Conservation (phyloP, 768 basidiomycete species). For the Tricholoma terreum region DNA sequence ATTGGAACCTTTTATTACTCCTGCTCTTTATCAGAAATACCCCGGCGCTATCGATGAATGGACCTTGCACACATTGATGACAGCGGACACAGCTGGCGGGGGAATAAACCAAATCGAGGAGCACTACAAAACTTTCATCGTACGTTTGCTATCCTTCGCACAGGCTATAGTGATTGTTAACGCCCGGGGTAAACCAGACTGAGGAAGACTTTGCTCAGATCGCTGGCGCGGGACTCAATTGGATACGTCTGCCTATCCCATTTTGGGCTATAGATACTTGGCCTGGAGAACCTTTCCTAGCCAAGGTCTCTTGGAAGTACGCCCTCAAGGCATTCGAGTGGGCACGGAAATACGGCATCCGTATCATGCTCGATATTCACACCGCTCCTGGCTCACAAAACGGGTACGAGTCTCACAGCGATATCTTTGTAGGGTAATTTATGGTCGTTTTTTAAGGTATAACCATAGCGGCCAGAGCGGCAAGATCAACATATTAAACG, state of each 20-base stretch:
- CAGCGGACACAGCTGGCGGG: conserved; percentile 31
- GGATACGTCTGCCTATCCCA: conserved; percentile 72
- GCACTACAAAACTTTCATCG: conserved; percentile 76
- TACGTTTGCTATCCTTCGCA: conserved; percentile 31
- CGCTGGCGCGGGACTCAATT: conserved; percentile 76
- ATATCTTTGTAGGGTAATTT: background rate
- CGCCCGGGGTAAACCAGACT: conserved; percentile 40
- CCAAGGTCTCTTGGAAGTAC: conserved; percentile 69
- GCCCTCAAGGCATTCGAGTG: conserved; percentile 72
- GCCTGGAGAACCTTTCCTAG: conserved; percentile 74
- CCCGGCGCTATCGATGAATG: conserved; percentile 56
- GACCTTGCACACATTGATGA: conserved; percentile 57
- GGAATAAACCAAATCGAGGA: conserved; percentile 54
- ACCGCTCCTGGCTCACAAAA: conserved; percentile 78
- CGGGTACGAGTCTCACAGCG: conserved; percentile 31
- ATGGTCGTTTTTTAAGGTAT: conserved; percentile 34
- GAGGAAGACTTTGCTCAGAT: conserved; percentile 78
- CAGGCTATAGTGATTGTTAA: background rate
- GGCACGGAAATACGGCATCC: conserved; percentile 85
- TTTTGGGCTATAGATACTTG: conserved; percentile 84
- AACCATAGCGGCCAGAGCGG: conserved; percentile 59
- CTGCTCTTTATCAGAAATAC: conserved; percentile 58
- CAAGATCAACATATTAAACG: conserved; percentile 55
- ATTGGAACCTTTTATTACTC: conserved; percentile 61
- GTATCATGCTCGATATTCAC: conserved; percentile 78